Evolutionary conservation across 257 asterid species (phyloP).

Genomic region (Coffea eugenioides): DNA sequence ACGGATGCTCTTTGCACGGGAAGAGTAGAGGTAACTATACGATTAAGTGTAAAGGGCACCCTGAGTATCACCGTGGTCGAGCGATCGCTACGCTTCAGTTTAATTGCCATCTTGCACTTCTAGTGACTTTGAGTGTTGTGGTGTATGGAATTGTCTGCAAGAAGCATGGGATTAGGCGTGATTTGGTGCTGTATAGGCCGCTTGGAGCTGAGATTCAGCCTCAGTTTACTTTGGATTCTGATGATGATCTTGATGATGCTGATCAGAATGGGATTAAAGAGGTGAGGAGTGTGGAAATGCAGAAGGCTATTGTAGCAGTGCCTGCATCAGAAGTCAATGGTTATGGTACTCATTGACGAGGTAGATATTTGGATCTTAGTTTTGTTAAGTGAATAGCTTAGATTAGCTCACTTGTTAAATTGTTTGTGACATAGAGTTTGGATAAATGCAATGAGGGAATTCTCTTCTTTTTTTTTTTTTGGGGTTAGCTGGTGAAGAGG

Average conservation of each 20-base stretch:
- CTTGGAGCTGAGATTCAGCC: slow-evolving; percentile 50
- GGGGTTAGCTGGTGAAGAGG: background rate
- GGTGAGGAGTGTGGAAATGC: slow-evolving; percentile 56
- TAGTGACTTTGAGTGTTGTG: slow-evolving; percentile 45
- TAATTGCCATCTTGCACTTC: slow-evolving; percentile 84
- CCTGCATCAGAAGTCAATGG: slow-evolving; percentile 56
- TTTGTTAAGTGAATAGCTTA: slow-evolving; percentile 13
- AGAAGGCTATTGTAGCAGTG: slow-evolving; percentile 33
- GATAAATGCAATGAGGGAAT: slow-evolving; percentile 9
- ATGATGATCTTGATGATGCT: slow-evolving; percentile 50
- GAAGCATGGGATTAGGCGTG: slow-evolving; percentile 45
- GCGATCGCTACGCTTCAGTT: slow-evolving; percentile 88
- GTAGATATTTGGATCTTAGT: slow-evolving; percentile 17
- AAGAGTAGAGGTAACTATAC: slow-evolving; percentile 87
- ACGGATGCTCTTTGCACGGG: slow-evolving; percentile 73
- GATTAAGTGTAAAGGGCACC: slow-evolving; percentile 83
- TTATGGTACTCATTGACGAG: slow-evolving; percentile 48
- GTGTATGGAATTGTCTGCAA: slow-evolving; percentile 58
- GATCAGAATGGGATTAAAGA: slow-evolving; percentile 48
- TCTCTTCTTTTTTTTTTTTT: background rate
- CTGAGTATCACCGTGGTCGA: slow-evolving; percentile 82
- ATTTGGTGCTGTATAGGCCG: slow-evolving; percentile 56
- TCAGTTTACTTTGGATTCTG: slow-evolving; percentile 74
- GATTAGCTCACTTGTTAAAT: slow-evolving; percentile 19
- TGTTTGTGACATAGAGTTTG: slow-evolving; percentile 21